Conservation (phyloP, 163 green algal species). For the Chlorella variabilis region DNA sequence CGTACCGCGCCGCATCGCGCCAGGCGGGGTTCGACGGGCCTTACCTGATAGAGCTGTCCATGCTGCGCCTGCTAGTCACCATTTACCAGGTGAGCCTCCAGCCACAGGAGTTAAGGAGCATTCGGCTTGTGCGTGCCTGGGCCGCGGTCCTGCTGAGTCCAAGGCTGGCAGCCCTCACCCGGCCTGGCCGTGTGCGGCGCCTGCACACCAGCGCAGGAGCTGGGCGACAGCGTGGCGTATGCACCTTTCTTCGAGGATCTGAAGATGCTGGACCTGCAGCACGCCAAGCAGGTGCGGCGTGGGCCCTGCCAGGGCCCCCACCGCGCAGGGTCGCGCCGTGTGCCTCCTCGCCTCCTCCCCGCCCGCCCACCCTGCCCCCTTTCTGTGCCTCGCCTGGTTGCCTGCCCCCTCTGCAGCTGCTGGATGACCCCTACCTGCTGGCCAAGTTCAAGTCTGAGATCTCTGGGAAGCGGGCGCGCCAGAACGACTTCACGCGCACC, state of each 20-base stretch:
- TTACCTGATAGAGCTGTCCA: conserved; percentile 43
- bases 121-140: neutral
- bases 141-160: neutral
- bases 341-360: neutral
- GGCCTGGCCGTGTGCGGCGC: too few species aligned
- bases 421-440: conserved; percentile 51
- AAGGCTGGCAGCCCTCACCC: too few species aligned
- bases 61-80: conserved; percentile 44
- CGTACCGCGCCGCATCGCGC: conserved; percentile 27
- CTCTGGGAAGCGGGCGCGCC: conserved; percentile 29
- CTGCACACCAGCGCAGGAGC: neutral
- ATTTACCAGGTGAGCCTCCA: conserved; percentile 17
- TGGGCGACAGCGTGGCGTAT: conserved; percentile 33
- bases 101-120: too few species aligned
- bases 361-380: too few species aligned
- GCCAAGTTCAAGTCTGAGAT: conserved; percentile 54
- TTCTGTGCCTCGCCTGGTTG: too few species aligned
- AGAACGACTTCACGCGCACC: conserved; percentile 45
- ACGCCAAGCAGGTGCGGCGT: conserved; percentile 25
- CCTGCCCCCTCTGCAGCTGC: conserved; percentile 20
- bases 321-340: neutral
- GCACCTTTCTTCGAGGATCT: conserved; percentile 42
- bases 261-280: conserved; percentile 38
- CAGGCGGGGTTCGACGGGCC: conserved; percentile 51
- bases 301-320: neutral